A percentile compares a stretch with the other conserved stretches of the same genome.
Conservation (phyloP, 306 rosid genomes). For the Corylus avellana region DNA sequence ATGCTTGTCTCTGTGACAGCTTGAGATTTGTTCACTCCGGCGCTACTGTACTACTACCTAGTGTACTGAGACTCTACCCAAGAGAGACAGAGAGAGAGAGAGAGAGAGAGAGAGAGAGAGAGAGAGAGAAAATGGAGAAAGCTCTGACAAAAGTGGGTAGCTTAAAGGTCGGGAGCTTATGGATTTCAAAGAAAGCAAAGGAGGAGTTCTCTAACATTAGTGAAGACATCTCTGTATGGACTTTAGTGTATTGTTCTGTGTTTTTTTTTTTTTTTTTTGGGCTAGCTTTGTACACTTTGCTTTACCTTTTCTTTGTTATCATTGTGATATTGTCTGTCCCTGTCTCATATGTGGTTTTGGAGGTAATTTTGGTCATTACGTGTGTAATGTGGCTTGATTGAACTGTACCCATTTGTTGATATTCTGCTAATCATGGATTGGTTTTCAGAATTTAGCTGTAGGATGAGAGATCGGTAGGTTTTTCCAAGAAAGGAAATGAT, state of each 20-base stretch:
- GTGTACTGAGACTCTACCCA: not conserved
- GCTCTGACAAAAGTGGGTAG: conserved; percentile 85
- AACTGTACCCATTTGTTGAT: conserved; percentile 16
- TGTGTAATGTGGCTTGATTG: conserved; percentile 34
- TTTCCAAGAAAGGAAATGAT: conserved; percentile 1
- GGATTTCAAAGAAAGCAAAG: conserved; percentile 95
- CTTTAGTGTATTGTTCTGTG: conserved; percentile 21
- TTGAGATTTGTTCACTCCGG: conserved; percentile 23
- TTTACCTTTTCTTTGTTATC: conserved; percentile 1
- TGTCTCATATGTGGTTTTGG: not conserved
- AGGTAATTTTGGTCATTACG: conserved; percentile 15
- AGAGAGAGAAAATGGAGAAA: conserved; percentile 62
- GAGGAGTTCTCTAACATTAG: conserved; percentile 76
- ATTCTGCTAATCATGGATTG: conserved; percentile 28
- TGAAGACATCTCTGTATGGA: conserved; percentile 61
- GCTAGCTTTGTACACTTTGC: not conserved
- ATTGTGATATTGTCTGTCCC: not conserved
- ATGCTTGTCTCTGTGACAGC: conserved; percentile 51
- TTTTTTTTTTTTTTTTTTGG: not conserved
- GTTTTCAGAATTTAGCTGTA: not conserved
- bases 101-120: conserved; percentile 8
- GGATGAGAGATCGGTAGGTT: conserved; percentile 46
- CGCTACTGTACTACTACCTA: not conserved
- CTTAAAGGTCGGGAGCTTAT: conserved; percentile 77
- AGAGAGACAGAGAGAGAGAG: conserved; percentile 12